Percentiles rank a stretch among this genome's conserved stretches.
These are phyloP conservation scores for Setaria italica DNA, from an alignment of 202 grass and related monocot genomes.

Conservation along the genomic window DNA sequence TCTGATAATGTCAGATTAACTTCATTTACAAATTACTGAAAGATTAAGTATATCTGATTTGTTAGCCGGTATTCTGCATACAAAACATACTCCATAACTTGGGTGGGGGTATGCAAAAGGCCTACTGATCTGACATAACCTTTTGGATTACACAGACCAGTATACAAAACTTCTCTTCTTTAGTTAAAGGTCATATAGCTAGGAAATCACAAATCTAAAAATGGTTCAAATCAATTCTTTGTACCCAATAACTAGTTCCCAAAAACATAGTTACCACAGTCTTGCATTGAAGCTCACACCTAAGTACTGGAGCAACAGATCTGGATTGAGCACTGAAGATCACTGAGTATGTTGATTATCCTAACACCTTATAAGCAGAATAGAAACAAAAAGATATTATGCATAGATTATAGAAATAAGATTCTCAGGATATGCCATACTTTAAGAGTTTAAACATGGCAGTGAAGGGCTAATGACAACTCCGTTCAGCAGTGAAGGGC, in stretches of 20 bases:
- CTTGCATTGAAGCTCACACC: background rate
- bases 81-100: constrained; percentile 26
- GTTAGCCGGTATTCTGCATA: constrained; percentile 15
- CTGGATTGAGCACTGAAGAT: constrained; percentile 5
- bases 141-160: constrained; percentile 9
- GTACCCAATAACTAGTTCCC: background rate
- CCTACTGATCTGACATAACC: constrained; percentile 3
- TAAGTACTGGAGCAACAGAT: background rate
- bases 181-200: constrained; percentile 21
- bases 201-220: constrained; percentile 22
- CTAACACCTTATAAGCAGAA: background rate
- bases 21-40: constrained; percentile 22
- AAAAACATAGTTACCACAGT: background rate
- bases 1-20: constrained; percentile 8
- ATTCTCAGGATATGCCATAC: background rate
- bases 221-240: constrained; percentile 18
- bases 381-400: background rate
- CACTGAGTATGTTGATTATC: constrained; percentile 4
- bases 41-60: constrained; percentile 5
- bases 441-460: constrained; percentile 5
- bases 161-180: constrained; percentile 10
- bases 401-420: background rate
- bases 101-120: background rate
- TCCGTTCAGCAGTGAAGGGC: no score
- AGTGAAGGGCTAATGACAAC: background rate